Base-by-base conservation (phyloP, 768 basidiomycete species). In the Tulasnella sp. region DNA sequence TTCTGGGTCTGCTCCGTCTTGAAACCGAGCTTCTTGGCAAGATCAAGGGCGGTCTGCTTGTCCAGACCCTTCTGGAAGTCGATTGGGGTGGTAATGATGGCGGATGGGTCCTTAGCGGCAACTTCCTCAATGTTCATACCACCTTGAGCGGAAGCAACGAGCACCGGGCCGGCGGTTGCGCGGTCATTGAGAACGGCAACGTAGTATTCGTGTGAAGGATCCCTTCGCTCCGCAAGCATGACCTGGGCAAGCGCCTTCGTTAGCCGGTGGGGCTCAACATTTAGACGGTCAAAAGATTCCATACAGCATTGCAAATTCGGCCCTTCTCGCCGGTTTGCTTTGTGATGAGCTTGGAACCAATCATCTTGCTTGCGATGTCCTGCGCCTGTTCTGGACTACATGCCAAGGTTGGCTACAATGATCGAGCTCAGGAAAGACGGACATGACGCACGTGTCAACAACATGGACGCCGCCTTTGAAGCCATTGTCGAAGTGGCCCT, bases 71-170 rank as follows among this genome's bases (percentile, higher is more conserved):
- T 93, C 79, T 93, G 88, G 82, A 94, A 95, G 86, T 93, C 88
- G 83, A 99, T 95, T 73, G 96, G 94, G 16, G 94, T 96, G 72
- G 97, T 99, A 84, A 99, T 96, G 86, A 99, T 99, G 58, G 98
- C 94, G 50, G 88, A 87, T 48, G 98, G 98, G 84, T 98, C 96
- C 83, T 97, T 96, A 42, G 95, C 95, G 40, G 98, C 98, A 73
- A 99, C 98, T 84, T 99, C 98, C 86, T 99, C 98, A 84, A 99
- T 99, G 87, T 99, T 99, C 98, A 99, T 99, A 80, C 98, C 98
- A 79, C 98, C 98, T 85, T 98, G 96, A 28, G 90, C 90, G 69
- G 98, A 99, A 28, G 93, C 93, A 78, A 99, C 97, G 73, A 99
- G 90, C 42, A 98, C 98, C 69, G 96, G 94, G 20, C 94, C 93